Evolutionary conservation across 1,284 basidiomycete genomes (phyloP).

Genomic region (Rhodotorula sp.): DNA sequence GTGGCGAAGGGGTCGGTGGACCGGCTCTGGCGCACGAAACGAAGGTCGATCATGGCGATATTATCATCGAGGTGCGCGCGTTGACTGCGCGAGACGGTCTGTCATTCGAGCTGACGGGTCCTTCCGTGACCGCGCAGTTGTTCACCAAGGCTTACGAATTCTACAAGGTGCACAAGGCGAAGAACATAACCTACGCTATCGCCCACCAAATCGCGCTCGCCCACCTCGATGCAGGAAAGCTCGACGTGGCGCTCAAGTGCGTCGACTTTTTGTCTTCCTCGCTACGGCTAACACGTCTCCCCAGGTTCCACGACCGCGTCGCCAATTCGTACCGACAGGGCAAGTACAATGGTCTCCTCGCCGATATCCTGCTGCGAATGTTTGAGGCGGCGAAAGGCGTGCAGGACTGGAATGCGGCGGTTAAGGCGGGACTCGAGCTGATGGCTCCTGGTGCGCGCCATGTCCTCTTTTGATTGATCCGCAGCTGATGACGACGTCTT

Average conservation of each 20-base stretch:
- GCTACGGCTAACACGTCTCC: not conserved
- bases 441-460: slow-evolving; percentile 62
- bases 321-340: slow-evolving; percentile 77
- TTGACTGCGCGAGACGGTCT: not conserved
- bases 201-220: slow-evolving; percentile 81
- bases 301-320: slow-evolving; percentile 83
- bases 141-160: slow-evolving; percentile 86
- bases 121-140: slow-evolving; percentile 55
- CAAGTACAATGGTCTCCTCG: slow-evolving; percentile 68
- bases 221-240: slow-evolving; percentile 71
- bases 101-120: not conserved
- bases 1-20: not conserved
- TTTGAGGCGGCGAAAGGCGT: slow-evolving; percentile 72
- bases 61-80: slow-evolving; percentile 69
- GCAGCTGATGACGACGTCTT: not conserved
- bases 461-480: not conserved
- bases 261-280: slow-evolving; percentile 28
- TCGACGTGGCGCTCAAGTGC: slow-evolving; percentile 76
- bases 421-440: slow-evolving; percentile 74
- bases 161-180: slow-evolving; percentile 70
- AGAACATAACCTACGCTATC: slow-evolving; percentile 75
- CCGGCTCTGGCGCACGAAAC: slow-evolving; percentile 70
- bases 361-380: slow-evolving; percentile 69
- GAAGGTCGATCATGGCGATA: slow-evolving; percentile 77
- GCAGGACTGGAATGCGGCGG: slow-evolving; percentile 69